Percentiles rank a stretch among this genome's conserved stretches.
phyloP scores from a whole-genome alignment of 768 basidiomycete genomes.

The Agaricus blazei region DNA sequence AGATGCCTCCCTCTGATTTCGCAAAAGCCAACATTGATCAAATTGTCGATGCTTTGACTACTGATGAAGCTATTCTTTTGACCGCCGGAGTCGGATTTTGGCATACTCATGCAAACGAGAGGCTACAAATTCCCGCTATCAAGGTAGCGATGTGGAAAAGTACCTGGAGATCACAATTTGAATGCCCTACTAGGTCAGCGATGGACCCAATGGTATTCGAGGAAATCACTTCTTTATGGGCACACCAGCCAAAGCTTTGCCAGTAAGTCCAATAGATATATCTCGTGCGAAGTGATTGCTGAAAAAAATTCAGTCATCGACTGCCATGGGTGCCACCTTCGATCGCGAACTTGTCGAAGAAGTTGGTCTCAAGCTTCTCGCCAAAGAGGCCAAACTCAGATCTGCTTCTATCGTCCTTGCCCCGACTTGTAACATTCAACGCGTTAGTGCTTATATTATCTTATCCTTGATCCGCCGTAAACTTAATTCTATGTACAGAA shows the following conservation, averaged over 20 bases:
- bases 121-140: constrained; percentile 66
- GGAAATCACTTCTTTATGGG: constrained; percentile 80
- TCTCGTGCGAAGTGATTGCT: background rate
- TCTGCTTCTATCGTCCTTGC: constrained; percentile 68
- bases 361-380: constrained; percentile 61
- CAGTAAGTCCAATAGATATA: constrained; percentile 34
- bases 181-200: constrained; percentile 51
- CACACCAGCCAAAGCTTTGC: constrained; percentile 75
- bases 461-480: no score
- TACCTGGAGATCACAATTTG: background rate
- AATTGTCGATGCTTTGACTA: constrained; percentile 61
- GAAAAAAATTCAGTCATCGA: constrained; percentile 41
- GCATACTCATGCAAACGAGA: constrained; percentile 62
- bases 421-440: constrained; percentile 83
- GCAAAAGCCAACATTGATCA: constrained; percentile 56
- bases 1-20: constrained; percentile 68
- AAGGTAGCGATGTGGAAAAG: constrained; percentile 36
- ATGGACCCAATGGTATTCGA: constrained; percentile 74
- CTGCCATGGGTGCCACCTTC: constrained; percentile 73
- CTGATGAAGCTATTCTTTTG: constrained; percentile 68
- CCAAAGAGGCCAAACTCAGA: constrained; percentile 65
- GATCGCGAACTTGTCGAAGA: constrained; percentile 59
- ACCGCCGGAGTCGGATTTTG: constrained; percentile 75
- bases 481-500: constrained; percentile 31
- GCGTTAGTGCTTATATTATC: constrained; percentile 34